Base-by-base conservation (phyloP, 1,284 basidiomycete species). In the Volvariella volvacea region DNA sequence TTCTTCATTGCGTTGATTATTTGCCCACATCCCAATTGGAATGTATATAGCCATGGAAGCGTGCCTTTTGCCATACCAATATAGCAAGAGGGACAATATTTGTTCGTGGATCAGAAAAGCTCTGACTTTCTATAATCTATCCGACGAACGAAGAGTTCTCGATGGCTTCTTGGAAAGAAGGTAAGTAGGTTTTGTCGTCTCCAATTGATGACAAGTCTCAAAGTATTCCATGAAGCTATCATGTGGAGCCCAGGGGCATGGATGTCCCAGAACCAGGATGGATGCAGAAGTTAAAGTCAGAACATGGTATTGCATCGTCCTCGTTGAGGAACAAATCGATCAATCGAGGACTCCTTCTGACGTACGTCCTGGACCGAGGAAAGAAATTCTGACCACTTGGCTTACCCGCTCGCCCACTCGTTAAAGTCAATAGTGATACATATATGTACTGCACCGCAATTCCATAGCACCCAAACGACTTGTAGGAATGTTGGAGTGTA, bases 1-100 rank as follows among this genome's bases (percentile, higher is more conserved):
- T 41, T n/a, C 16, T n/a, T 12, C 17, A 10, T 32, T 9, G 22
- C 9, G 16, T 25, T 21, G 15, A 12, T 39, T 17, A 3, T 22
- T n/a, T 15, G n/a, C 22, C 17, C 2, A 14, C 3, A n/a, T 15
- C 10, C 20, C 34, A 6, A 28, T 32, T 14, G 22, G n/a, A 10
- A 9, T 17, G 17, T 4, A 12, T 34, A 45, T 37, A 60, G 60
- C 50, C 1, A 54, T 60, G 52, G 57, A 60, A 42, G 50, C 44
- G 17, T 57, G 52, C 21, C 52, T 61, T 10, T 52, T 57, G 12
- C 52, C 52, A 2, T 61, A 57, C 41, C 45, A 52, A 16, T 46
- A 51, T 45, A 16, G 49, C 33, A 32, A 51, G 41, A 39, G 47
- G 50, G 19, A 33, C 30, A 28, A 28, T 28, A 4, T 52, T 60